Evolutionary conservation across 139 green algal species (phyloP), one percentile per base, ranked within the genome.

Genomic region (Auxenochlorella protothecoides): DNA sequence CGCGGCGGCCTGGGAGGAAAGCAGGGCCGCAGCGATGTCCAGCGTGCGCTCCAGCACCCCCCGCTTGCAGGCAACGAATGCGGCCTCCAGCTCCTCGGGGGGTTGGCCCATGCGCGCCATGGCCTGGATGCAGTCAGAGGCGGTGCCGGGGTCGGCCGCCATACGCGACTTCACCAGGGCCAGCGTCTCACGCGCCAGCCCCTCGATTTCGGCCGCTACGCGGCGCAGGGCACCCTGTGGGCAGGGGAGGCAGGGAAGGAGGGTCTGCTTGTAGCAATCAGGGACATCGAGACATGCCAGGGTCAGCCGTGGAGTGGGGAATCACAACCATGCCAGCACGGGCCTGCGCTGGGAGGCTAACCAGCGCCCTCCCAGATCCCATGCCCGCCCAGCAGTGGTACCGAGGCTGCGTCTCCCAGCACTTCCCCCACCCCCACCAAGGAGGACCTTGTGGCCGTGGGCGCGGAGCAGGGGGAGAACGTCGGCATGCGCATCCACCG

Each of bases 21-120:
- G 27, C 71, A 75, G 63, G 9, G 10, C 62, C 60, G 71, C 71
- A 60, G 4, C 10, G 3, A 56, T 57, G 44, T 10, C 3, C 15
- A 12, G 44, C 2, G 68, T n/a, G 53, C 16, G 55, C 53, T 52
- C 55, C 4, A 9, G 55, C 53, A 13, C 5, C 11, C 3, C 57
- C 44, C 51, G 55, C 55, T 72, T 65, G 27, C 66, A 44, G 27
- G 27, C 27, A 44, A 44, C 27, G 53, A 44, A 15, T 5, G 73
- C 9, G 60, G 88, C 88, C 85, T 91, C 86, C 78, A 94, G 81
- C 53, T 81, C 85, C 69, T 90, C 88, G 9, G 88, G 85, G 11
- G 85, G 81, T 70, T 91, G 86, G 3, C 87, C 89, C 52, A 96
- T 80, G 75, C 89, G 86, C 12, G 88, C 72, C 71, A 96, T 81